A percentile compares a stretch with the other conserved stretches of the same genome.
These are phyloP conservation scores for Kodamaea fungicola DNA, from an alignment of 1,139 yeast species.

Conservation along the genomic window DNA sequence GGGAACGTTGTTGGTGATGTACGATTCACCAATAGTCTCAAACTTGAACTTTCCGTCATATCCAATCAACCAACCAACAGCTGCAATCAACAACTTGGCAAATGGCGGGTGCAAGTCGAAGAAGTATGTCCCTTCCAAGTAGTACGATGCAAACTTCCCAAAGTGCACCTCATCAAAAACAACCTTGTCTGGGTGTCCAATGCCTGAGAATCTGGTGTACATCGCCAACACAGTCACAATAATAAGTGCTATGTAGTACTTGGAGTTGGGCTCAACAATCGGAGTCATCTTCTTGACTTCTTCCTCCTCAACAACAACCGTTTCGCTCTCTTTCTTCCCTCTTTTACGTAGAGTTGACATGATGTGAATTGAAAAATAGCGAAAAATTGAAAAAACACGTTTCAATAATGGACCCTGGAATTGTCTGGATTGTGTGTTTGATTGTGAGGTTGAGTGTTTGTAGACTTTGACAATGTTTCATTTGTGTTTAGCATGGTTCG, in stretches of 20 bases:
- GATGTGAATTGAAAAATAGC: background rate
- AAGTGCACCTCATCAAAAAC: constrained; percentile 98
- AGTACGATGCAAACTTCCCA: constrained; percentile 92
- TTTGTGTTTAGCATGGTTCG: too few relatives aligned
- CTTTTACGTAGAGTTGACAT: constrained; percentile 27
- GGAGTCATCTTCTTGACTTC: background rate
- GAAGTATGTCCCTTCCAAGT: constrained; percentile 77
- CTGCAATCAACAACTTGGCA: constrained; percentile 89
- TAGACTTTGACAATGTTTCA: too few relatives aligned
- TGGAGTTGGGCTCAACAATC: constrained; percentile 23
- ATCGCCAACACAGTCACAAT: constrained; percentile 65
- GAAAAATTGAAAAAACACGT: too few relatives aligned
- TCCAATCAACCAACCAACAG: constrained; percentile 84
- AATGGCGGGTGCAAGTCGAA: constrained; percentile 98
- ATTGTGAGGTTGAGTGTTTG: too few relatives aligned
- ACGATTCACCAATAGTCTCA: constrained; percentile 84
- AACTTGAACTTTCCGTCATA: constrained; percentile 89
- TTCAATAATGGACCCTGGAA: too few relatives aligned
- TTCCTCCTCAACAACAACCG: constrained; percentile 1
- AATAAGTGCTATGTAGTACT: constrained; percentile 41
- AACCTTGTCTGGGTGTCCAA: constrained; percentile 77
- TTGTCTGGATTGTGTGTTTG: too few relatives aligned
- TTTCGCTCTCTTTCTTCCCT: constrained; percentile 12
- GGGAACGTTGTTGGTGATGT: constrained; percentile 75
- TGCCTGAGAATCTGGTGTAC: constrained; percentile 63